Base-by-base conservation (phyloP, 768 basidiomycete genomes). In the Steccherinum ochraceum region DNA sequence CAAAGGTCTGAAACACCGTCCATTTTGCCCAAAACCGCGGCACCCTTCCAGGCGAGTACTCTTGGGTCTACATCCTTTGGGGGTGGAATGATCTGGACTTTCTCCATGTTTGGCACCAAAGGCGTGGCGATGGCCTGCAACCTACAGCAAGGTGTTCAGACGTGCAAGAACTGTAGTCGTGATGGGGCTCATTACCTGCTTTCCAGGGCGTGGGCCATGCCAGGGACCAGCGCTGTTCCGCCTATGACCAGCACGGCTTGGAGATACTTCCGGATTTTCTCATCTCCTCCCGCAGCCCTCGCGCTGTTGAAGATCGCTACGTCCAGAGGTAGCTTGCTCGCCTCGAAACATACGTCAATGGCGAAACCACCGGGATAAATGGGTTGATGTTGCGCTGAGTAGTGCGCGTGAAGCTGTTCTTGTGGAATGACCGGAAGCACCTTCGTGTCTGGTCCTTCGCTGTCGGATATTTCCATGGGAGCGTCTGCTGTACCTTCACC, bases 11-110 rank as follows among this genome's bases (percentile, higher is more conserved):
- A 77, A 42, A 88, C 81, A 2, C 84, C 82, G 47, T 99, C 96
- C 80, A 98, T 87, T 68, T 91, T 90, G 23, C 86, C 89, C 40
- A 97, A 79, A 12, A 94, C 91, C 5, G 86, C 81, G 4, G 86
- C 92, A 10, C 96, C 96, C 66, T 97, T 97, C 96, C 96, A 99
- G 13, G 83, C 84, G 25, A 98, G 77, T 30, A 92, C 83, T 21
- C 83, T 79, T 4, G 91, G 92, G 67, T 98, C 93, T 41, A 97
- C 67, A 53, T 93, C 91, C 64, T 93, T 88, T 1, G 94, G 93
- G 2, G 93, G 87, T n/a, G 93, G 90, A 43, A 98, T 88, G 52
- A 96, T 89, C 56, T 86, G 83, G 5, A 95, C 87, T 59, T 87
- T 89, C 62, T 89, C 86, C 82, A 93, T 90, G 61, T 83, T 84